Base-by-base conservation (phyloP, 257 asterid species). In the Capsicum chinense region DNA sequence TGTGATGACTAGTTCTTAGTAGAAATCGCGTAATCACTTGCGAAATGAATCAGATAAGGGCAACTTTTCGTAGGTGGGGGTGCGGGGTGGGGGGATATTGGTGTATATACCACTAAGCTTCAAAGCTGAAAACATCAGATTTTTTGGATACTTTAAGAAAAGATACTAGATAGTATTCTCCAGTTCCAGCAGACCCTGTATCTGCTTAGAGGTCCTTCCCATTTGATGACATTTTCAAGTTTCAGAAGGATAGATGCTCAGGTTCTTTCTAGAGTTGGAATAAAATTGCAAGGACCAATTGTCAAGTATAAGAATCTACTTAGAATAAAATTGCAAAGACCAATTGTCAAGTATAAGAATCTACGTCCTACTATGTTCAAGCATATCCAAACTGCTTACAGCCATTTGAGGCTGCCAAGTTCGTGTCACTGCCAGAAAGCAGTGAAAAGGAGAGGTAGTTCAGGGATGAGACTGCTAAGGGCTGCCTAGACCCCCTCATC, bases 191-290 rank as follows among this genome's bases (percentile, higher is more conserved):
- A 19, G 19, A 48, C 12, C 60, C 19, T 47, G 59, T n/a, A 73
- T 73, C 80, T 48, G 60, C 15, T 73, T 73, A 48, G 59, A 73
- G 33, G 37, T 10, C n/a, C 59, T 73, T 73, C 3, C 80, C 80
- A 19, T 48, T n/a, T 73, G 5, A 73, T 19, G 42, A 12, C 56
- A 73, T 73, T 48, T 73, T 73, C 42, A 48, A 73, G 59, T 9
- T 73, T 73, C 80, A 73, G 42, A 47, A 73, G 59, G 7, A 73
- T 73, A 48, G n/a, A 11, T 73, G 80, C 12, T 73, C 42, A 19
- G 12, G 11, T 73, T 73, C 80, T 63, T 6, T 73, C 17, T 73
- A 48, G 60, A 48, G n/a, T 71, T 47, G n/a, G 80, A 47, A 47
- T 71, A 47, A 5, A 42, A 10, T 35, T 26, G 33, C 33, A 26